Evolutionary conservation across 306 rosid genomes (phyloP).

Genomic region (Trifolium dubium): DNA sequence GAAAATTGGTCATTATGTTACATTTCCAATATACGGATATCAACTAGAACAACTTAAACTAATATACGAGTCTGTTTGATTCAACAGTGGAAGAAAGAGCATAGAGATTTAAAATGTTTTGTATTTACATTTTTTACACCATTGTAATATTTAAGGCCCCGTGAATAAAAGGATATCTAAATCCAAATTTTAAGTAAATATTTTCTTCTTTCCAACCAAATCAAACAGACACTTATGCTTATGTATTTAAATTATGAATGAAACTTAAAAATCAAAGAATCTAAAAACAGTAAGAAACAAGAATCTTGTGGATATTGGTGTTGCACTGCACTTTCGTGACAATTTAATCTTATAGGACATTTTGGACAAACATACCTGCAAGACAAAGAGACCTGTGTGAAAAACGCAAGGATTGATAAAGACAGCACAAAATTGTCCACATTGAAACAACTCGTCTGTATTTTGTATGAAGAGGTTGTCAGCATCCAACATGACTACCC

Average conservation of each 20-base stretch:
- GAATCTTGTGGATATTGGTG: neutral
- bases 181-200: too few relatives aligned
- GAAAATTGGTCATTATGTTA: neutral
- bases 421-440: constrained; percentile 89
- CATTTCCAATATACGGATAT: neutral
- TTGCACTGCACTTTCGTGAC: constrained; percentile 2
- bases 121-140: too few relatives aligned
- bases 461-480: constrained; percentile 84
- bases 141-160: too few relatives aligned
- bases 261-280: neutral
- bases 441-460: constrained; percentile 81
- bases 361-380: constrained; percentile 57
- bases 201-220: too few relatives aligned
- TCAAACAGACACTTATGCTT: too few relatives aligned
- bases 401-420: constrained; percentile 90
- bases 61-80: too few relatives aligned
- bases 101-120: too few relatives aligned
- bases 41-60: too few relatives aligned
- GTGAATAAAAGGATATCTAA: too few relatives aligned
- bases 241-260: neutral
- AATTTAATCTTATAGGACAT: neutral
- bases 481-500: constrained; percentile 89
- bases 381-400: constrained; percentile 90
- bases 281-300: neutral
- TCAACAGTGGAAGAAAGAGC: too few relatives aligned